A percentile compares a stretch with the other conserved stretches of the same genome.
Evolutionary conservation across 345 rosid genomes (phyloP).

Genomic region (Limnanthes douglasii): DNA sequence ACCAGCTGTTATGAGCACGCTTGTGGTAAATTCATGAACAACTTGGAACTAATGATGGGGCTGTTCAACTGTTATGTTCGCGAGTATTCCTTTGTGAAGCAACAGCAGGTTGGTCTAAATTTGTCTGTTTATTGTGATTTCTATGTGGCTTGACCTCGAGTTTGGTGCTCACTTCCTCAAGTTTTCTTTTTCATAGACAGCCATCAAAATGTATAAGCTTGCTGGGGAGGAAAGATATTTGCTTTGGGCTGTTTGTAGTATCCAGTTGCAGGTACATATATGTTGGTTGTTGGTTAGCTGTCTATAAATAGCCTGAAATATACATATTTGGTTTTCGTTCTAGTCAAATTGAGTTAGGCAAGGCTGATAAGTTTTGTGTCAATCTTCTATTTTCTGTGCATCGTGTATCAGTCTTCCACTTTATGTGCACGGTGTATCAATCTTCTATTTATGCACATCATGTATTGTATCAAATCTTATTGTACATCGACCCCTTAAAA

Average conservation of each 20-base stretch:
- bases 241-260: constrained; percentile 99
- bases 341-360: no score
- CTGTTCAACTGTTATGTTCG: constrained; percentile 95
- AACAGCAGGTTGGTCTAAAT: constrained; percentile 70
- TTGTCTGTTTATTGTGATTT: constrained; percentile 3
- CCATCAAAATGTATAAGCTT: constrained; percentile 92
- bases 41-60: constrained; percentile 89
- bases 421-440: no score
- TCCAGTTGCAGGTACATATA: constrained; percentile 95
- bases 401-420: no score
- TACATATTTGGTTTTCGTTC: no score
- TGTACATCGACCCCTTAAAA: no score
- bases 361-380: no score
- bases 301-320: no score
- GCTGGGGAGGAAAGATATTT: constrained; percentile 86
- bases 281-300: no score
- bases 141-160: constrained; percentile 9
- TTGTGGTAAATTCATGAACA: constrained; percentile 59
- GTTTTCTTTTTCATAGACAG: constrained; percentile 46
- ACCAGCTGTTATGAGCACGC: constrained; percentile 88
- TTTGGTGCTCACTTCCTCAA: constrained; percentile 1
- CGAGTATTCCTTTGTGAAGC: constrained; percentile 87
- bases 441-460: no score
- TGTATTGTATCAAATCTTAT: no score
- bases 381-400: no score